Evolutionary conservation across 371 early-diverging fungal genomes (phyloP).

Genomic region (Parasitella parasitica): DNA sequence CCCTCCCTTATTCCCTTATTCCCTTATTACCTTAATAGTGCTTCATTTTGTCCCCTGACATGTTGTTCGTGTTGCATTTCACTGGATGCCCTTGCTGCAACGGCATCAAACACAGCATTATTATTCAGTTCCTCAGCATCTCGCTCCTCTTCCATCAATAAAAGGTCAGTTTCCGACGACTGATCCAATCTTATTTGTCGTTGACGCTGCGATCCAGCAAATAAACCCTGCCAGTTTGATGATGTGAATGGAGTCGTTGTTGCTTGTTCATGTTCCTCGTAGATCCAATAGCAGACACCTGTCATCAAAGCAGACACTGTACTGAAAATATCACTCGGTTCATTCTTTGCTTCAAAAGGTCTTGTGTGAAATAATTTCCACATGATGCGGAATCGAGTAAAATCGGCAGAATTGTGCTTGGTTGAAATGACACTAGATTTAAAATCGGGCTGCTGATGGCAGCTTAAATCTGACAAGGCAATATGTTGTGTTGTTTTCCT

Average conservation of each 20-base stretch:
- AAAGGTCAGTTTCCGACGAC: conserved; percentile 1
- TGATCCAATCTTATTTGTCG: not conserved
- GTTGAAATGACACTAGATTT: conserved; percentile 8
- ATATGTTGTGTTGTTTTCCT: not conserved
- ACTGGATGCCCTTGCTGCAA: conserved; percentile 20
- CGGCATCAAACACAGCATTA: conserved; percentile 30
- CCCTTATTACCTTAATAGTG: not conserved
- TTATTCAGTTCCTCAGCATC: conserved; percentile 38
- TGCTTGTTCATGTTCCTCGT: conserved; percentile 6
- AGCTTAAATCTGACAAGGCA: conserved; percentile 1
- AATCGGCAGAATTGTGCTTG: conserved; percentile 33
- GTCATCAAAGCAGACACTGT: not conserved
- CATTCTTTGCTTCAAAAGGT: conserved; percentile 1
- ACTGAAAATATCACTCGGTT: conserved; percentile 5
- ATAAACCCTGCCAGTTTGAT: conserved; percentile 5
- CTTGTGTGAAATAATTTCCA: conserved; percentile 11
- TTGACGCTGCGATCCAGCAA: conserved; percentile 5
- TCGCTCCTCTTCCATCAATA: conserved; percentile 30
- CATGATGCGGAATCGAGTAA: conserved; percentile 26
- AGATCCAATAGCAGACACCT: conserved; percentile 20
- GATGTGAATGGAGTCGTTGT: not conserved
- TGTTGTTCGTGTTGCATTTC: not conserved
- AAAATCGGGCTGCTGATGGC: conserved; percentile 1
- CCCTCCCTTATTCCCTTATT: not conserved
- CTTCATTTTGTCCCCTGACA: not conserved